A percentile compares a stretch with the other conserved stretches of the same genome.
Evolutionary conservation across 2,329 filamentous ascomycete species (phyloP).

Genomic region (Aulographum hederae): DNA sequence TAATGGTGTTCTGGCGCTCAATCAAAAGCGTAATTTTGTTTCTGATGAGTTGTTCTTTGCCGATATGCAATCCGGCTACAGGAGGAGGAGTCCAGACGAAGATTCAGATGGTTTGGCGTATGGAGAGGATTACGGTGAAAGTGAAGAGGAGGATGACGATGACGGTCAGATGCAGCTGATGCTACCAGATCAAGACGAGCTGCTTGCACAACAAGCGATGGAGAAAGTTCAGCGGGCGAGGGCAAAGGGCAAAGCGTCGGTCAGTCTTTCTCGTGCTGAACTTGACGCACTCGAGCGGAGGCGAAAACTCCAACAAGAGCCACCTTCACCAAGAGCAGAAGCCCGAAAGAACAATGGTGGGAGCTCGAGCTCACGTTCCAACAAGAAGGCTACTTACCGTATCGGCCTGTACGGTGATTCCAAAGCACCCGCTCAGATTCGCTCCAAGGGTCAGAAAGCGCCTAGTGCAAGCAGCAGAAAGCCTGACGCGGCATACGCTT

Average conservation of each 20-base stretch:
- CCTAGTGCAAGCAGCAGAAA: too few relatives aligned
- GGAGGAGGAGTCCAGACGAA: conserved; percentile 12
- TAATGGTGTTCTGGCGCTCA: conserved; percentile 1
- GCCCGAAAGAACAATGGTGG: too few relatives aligned
- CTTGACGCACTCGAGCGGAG: conserved; percentile 60
- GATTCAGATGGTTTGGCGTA: conserved; percentile 29
- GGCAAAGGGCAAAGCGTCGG: conserved; percentile 56
- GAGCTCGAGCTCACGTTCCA: too few relatives aligned
- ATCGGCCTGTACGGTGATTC: too few relatives aligned
- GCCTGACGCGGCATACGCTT: too few relatives aligned
- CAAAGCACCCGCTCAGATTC: too few relatives aligned
- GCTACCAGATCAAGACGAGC: not conserved
- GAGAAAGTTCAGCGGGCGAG: conserved; percentile 65
- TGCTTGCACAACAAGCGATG: conserved; percentile 32
- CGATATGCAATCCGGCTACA: conserved; percentile 25
- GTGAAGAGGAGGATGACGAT: conserved; percentile 33
- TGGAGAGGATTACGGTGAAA: conserved; percentile 31
- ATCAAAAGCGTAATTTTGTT: conserved; percentile 11
- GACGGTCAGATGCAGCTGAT: conserved; percentile 9
- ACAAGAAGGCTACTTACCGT: too few relatives aligned
- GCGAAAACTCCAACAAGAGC: conserved; percentile 33
- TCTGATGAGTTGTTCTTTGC: conserved; percentile 30
- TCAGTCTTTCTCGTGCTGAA: conserved; percentile 64
- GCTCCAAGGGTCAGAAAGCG: too few relatives aligned
- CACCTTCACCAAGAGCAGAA: too few relatives aligned